These are phyloP conservation scores for Boletus sp. DNA, from an alignment of 768 basidiomycete genomes.

Conservation along the genomic window DNA sequence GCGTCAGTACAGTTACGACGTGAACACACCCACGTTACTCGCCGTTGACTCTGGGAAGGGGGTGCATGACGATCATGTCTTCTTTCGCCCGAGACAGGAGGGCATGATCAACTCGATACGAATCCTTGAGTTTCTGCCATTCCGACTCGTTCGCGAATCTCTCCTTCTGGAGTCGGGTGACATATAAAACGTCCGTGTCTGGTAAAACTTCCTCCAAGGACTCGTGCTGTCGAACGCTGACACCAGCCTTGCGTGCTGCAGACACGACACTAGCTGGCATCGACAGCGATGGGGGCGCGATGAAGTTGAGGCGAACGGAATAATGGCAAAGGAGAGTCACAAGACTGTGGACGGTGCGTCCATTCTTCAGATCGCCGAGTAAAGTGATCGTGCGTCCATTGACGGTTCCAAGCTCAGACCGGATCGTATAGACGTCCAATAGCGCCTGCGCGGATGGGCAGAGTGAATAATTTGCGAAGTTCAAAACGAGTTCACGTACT, in stretches of 20 bases:
- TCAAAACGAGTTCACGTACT: conserved; percentile 41
- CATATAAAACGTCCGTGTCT: conserved; percentile 95
- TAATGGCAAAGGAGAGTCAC: conserved; percentile 91
- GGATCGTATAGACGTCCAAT: conserved; percentile 90
- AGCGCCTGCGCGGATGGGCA: conserved; percentile 52
- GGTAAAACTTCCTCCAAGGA: conserved; percentile 88
- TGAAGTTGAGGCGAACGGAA: conserved; percentile 93
- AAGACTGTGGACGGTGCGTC: conserved; percentile 94
- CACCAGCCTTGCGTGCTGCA: conserved; percentile 80
- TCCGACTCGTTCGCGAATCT: conserved; percentile 78
- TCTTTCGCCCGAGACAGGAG: conserved; percentile 91
- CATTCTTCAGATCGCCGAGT: conserved; percentile 96
- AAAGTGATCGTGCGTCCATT: conserved; percentile 93
- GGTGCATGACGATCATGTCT: conserved; percentile 99
- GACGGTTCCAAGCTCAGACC: conserved; percentile 96
- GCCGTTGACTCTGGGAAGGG: conserved; percentile 92
- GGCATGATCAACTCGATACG: conserved; percentile 92
- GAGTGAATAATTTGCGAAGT: not conserved
- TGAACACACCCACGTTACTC: conserved; percentile 21
- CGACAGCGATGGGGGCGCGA: conserved; percentile 78
- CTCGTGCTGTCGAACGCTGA: conserved; percentile 76
- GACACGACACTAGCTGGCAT: conserved; percentile 89
- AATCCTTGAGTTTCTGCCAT: conserved; percentile 89
- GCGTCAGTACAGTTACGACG: conserved; percentile 8
- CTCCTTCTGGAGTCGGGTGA: conserved; percentile 95